Base-by-base conservation (phyloP, 1,284 basidiomycete species). In the Pseudozyma sp. region DNA sequence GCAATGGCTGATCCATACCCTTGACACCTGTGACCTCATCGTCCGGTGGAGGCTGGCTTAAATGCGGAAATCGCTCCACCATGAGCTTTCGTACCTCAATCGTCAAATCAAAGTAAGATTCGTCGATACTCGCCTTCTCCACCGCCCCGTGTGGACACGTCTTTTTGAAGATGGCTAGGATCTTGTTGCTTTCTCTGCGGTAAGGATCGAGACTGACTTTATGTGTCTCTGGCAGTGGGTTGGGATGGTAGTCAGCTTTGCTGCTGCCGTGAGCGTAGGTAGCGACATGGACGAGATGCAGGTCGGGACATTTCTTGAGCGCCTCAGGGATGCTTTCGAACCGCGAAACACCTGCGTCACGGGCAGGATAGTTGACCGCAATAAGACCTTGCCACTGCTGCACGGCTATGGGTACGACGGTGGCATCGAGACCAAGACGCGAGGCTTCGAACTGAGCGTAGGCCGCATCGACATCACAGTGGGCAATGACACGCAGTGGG, bases 191-290 rank as follows among this genome's bases (percentile, higher is more conserved):
- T 86, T 99, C 96, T 56, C 92, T 89, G 16, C 96, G 88, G 85
- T 99, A 99, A 65, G 93, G 90, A 85, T 99, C 97, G 51, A 99
- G 88, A 18, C 94, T 97, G 45, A 94, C 94, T 88, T 99, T 98
- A 87, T 99, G 95, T 11, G 94, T 97, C 64, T 89, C 88, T 1
- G 92, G 91, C 82, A 95, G 91, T 5, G 95, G 90, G 34, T 85
- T 73, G 62, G 92, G 88, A 39, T 93, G 90, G 85, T 99, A 97
- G 0, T 91, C 91, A 12, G 96, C 93, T 83, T 94, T 91, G 51
- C 86, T 87, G 93, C 83, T 90, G 25, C 9, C 42, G 55, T 74
- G 55, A 19, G 78, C 53, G 42, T 71, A 97, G 8, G 96, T 98
- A 31, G 95, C 94, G 45, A 97, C 95, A 86, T 99, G 96, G 14